Conservation (phyloP, 768 basidiomycete genomes). For the Rubroboletus satanas region DNA sequence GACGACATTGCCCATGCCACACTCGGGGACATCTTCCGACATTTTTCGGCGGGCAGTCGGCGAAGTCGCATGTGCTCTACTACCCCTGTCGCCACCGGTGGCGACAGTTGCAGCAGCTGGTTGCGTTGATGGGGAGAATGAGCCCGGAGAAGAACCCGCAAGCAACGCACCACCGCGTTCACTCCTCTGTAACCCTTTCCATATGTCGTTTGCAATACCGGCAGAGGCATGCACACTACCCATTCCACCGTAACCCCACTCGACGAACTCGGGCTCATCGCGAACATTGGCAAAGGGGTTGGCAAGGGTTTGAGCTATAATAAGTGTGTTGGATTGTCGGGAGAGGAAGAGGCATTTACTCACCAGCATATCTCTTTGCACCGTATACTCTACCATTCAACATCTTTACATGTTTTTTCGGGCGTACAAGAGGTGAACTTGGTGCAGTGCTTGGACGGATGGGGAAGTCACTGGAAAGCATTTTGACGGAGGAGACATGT, state of each 20-base stretch:
- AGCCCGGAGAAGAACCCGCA: conserved; percentile 7
- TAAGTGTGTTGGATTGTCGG: neutral
- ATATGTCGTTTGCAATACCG: conserved; percentile 28
- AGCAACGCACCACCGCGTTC: conserved; percentile 27
- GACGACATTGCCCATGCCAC: conserved; percentile 29
- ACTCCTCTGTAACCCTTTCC: conserved; percentile 26
- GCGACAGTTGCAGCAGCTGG: conserved; percentile 27
- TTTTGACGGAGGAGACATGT: conserved; percentile 16
- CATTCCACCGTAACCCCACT: conserved; percentile 91
- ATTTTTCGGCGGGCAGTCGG: conserved; percentile 15
- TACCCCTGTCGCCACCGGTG: conserved; percentile 11
- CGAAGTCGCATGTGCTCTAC: conserved; percentile 11
- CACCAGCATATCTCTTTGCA: conserved; percentile 31
- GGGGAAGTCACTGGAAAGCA: neutral
- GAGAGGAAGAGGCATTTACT: neutral
- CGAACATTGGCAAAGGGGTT: conserved; percentile 64
- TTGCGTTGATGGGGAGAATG: conserved; percentile 14
- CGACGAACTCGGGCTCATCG: conserved; percentile 78
- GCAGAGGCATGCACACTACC: conserved; percentile 45
- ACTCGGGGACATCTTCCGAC: conserved; percentile 17
- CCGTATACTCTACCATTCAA: conserved; percentile 88
- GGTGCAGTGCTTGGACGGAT: conserved; percentile 12
- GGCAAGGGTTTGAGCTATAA: conserved; percentile 30
- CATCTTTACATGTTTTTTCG: conserved; percentile 51
- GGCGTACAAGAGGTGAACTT: neutral